Evolutionary conservation across 2,329 filamentous ascomycete species (phyloP).

Genomic region (Xylariaceae sp.): DNA sequence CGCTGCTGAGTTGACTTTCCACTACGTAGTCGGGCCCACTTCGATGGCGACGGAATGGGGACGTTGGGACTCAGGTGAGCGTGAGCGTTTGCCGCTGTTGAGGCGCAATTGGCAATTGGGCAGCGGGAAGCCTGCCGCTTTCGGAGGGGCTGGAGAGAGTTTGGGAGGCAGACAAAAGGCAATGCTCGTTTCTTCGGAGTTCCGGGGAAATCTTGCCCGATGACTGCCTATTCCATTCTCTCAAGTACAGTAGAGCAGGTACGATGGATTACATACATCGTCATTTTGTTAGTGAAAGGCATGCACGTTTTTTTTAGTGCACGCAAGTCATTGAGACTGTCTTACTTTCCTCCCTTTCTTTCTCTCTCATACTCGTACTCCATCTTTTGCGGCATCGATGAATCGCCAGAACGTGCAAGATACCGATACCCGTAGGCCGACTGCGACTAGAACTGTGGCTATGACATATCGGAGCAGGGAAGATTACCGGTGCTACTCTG

Average conservation of each 20-base stretch:
- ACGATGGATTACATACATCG: too few species aligned
- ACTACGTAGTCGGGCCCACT: too few species aligned
- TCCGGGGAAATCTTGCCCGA: neutral
- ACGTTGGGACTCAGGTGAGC: too few species aligned
- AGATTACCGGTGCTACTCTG: neutral
- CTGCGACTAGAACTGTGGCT: neutral
- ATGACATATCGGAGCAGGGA: neutral
- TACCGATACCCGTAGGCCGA: too few species aligned
- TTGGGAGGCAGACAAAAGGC: neutral
- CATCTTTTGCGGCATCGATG: too few species aligned
- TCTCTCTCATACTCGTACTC: neutral
- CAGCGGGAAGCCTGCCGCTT: neutral
- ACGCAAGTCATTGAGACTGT: neutral
- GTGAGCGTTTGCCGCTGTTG: too few species aligned
- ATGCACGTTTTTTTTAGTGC: neutral
- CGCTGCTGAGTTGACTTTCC: too few species aligned
- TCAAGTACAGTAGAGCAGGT: neutral
- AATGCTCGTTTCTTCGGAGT: neutral
- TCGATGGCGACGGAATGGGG: too few species aligned
- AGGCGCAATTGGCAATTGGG: too few species aligned
- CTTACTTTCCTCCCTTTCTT: neutral
- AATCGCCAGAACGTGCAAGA: too few species aligned
- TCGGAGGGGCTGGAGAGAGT: neutral
- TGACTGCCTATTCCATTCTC: neutral
- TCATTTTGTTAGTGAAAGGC: too few species aligned